These are phyloP conservation scores for Ceratocystis albifundus DNA, from an alignment of 2,329 filamentous ascomycete genomes.

Conservation along the genomic window DNA sequence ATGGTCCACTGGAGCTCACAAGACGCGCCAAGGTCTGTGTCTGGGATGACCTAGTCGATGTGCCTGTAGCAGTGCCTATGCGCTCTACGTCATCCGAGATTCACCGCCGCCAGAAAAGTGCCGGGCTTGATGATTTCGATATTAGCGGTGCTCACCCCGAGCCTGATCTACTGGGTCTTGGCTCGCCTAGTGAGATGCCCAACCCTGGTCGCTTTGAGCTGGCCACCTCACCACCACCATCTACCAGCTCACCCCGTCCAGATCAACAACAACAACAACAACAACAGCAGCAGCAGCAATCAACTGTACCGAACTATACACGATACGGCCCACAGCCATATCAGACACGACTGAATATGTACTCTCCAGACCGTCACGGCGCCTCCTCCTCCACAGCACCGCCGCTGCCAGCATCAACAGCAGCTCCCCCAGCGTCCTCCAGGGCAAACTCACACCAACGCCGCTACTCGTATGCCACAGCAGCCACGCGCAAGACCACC, in stretches of 20 bases:
- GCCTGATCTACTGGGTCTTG: constrained; percentile 61
- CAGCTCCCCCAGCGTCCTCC: constrained; percentile 30
- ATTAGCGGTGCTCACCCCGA: constrained; percentile 48
- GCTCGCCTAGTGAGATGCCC: constrained; percentile 53
- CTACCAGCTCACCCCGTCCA: background rate
- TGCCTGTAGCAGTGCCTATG: constrained; percentile 87
- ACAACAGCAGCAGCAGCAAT: constrained; percentile 1
- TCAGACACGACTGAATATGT: constrained; percentile 33
- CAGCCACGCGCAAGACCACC: constrained; percentile 38
- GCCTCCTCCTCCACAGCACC: background rate
- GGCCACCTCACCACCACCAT: constrained; percentile 33
- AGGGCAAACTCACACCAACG: constrained; percentile 31
- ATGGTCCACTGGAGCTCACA: constrained; percentile 87
- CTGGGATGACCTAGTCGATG: constrained; percentile 95
- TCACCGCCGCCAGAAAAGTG: constrained; percentile 47
- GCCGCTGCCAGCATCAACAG: constrained; percentile 26
- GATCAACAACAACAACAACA: background rate
- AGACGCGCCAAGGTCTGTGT: constrained; percentile 84
- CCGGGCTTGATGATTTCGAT: constrained; percentile 68
- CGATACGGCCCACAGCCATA: constrained; percentile 33
- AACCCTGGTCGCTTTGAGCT: constrained; percentile 67
- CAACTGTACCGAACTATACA: constrained; percentile 17
- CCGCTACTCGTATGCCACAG: constrained; percentile 43
- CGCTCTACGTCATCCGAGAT: constrained; percentile 74
- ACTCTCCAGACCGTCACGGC: constrained; percentile 36